These are phyloP conservation scores for Lactifluus piperatus DNA, from an alignment of 768 basidiomycete genomes.

Conservation along the genomic window DNA sequence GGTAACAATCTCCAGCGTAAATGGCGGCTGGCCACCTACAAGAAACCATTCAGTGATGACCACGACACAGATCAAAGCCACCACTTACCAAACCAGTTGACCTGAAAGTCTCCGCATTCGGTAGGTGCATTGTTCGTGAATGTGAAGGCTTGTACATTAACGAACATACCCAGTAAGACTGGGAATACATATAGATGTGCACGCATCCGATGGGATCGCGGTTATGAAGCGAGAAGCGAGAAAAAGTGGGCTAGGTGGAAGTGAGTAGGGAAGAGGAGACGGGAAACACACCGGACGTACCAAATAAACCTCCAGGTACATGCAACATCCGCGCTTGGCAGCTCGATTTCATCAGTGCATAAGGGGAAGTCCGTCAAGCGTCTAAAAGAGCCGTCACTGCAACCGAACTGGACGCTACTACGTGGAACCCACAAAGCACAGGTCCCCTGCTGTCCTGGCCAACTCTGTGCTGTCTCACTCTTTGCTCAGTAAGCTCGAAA, in stretches of 20 bases:
- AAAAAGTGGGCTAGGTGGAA: not conserved
- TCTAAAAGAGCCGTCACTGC: not conserved
- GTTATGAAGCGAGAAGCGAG: too few relatives aligned
- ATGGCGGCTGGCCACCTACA: constrained; percentile 13
- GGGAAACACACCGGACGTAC: not conserved
- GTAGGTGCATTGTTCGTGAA: constrained; percentile 36
- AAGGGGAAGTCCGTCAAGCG: too few relatives aligned
- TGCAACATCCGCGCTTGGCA: not conserved
- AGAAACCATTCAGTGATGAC: not conserved
- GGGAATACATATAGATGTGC: not conserved
- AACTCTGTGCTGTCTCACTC: not conserved
- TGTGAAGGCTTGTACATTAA: constrained; percentile 31
- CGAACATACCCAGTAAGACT: too few relatives aligned
- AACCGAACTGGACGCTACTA: not conserved
- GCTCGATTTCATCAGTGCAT: too few relatives aligned
- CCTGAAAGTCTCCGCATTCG: too few relatives aligned
- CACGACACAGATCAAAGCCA: too few relatives aligned
- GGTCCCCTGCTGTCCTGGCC: not conserved
- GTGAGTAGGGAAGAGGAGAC: not conserved
- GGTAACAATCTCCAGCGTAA: constrained; percentile 5
- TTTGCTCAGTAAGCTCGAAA: not conserved
- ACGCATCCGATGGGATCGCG: not conserved
- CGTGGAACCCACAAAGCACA: not conserved
- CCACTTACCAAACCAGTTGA: too few relatives aligned
- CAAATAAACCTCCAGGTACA: not conserved